These are phyloP conservation scores for Aegilops umbellulata DNA, from an alignment of 176 grass and related monocot species.

Conservation along the genomic window DNA sequence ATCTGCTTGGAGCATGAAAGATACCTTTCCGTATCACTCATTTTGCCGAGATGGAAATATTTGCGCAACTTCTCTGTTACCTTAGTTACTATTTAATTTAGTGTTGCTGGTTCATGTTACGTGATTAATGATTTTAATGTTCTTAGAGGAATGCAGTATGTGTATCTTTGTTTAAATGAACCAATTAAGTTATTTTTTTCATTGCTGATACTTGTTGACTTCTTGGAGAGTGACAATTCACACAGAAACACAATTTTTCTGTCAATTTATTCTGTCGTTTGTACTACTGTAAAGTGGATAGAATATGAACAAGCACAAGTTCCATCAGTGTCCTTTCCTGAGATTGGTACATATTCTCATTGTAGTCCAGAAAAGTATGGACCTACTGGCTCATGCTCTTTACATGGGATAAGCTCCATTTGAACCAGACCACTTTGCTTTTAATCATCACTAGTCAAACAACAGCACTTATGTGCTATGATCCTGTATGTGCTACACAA, in stretches of 20 bases:
- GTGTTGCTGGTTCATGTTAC: neutral
- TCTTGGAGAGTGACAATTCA: constrained; percentile 33
- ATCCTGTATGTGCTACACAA: constrained; percentile 33
- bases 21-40: constrained; percentile 22
- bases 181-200: constrained; percentile 6
- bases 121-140: constrained; percentile 13
- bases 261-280: constrained; percentile 46
- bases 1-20: constrained; percentile 33
- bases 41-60: neutral
- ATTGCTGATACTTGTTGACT: constrained; percentile 19
- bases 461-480: constrained; percentile 40
- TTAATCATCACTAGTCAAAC: constrained; percentile 50
- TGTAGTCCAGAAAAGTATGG: constrained; percentile 40
- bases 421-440: constrained; percentile 53
- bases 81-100: constrained; percentile 8
- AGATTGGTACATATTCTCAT: constrained; percentile 89
- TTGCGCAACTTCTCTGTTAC: constrained; percentile 13
- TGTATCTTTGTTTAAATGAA: constrained; percentile 22
- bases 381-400: constrained; percentile 38
- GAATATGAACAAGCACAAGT: constrained; percentile 74
- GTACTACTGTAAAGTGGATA: constrained; percentile 60
- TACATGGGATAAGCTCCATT: constrained; percentile 49
- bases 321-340: constrained; percentile 71
- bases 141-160: constrained; percentile 16
- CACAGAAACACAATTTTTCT: constrained; percentile 44